phyloP scores from a whole-genome alignment of 768 basidiomycete genomes.

The Lactifluus subvellereus region DNA sequence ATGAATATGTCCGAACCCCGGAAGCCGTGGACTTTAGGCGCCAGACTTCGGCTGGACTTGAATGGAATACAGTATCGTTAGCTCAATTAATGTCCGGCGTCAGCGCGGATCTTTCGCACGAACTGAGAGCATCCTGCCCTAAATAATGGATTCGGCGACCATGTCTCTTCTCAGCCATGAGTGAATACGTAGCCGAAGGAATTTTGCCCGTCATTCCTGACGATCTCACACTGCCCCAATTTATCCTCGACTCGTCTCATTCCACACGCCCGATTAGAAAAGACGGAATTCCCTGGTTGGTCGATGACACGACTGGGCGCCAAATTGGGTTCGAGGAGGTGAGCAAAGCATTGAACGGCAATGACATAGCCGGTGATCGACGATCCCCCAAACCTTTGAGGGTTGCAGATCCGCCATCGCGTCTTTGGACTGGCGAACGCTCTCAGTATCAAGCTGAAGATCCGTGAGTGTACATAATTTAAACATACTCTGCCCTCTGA shows the following conservation, averaged over 20 bases:
- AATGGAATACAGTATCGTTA: too few relatives aligned
- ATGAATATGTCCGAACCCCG: too few relatives aligned
- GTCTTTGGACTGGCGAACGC: constrained; percentile 36
- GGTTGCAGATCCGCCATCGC: constrained; percentile 31
- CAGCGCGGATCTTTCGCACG: too few relatives aligned
- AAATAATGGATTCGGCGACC: not conserved
- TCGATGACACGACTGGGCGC: constrained; percentile 36
- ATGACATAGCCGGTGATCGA: not conserved
- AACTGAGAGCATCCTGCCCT: too few relatives aligned
- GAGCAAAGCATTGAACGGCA: not conserved
- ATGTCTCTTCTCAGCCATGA: not conserved
- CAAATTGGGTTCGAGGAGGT: constrained; percentile 34
- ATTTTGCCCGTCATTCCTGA: not conserved
- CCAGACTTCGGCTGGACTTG: too few relatives aligned
- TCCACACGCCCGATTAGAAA: not conserved
- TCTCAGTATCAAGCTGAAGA: constrained; percentile 30
- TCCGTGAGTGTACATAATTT: constrained; percentile 28
- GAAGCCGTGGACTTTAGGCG: too few relatives aligned
- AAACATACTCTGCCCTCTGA: not conserved
- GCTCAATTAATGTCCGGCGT: too few relatives aligned
- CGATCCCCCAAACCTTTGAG: not conserved
- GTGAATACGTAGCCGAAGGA: not conserved
- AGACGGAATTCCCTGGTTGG: constrained; percentile 32
- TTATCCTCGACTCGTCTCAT: not conserved
- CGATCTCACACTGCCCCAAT: not conserved